phyloP scores from a whole-genome alignment of 805 yeast genomes.

The Metschnikowia picachoensis region DNA sequence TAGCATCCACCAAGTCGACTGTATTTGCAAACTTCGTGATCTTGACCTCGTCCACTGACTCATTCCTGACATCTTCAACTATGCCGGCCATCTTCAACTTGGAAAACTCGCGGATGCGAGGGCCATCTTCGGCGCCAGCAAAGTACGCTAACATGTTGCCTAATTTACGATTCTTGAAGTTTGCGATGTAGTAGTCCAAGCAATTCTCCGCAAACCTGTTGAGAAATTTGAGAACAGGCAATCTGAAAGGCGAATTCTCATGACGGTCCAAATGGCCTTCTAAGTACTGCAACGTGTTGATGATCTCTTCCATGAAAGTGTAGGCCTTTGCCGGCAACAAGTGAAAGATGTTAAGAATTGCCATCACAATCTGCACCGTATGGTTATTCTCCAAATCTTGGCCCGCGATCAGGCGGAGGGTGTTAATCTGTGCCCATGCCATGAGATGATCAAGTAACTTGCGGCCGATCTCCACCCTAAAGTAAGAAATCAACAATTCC shows the following conservation, averaged over 20 bases:
- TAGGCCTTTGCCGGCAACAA: slow-evolving; percentile 88
- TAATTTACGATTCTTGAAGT: slow-evolving; percentile 58
- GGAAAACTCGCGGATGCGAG: slow-evolving; percentile 52
- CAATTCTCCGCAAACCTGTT: slow-evolving; percentile 79
- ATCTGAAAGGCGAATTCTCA: slow-evolving; percentile 83
- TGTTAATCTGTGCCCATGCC: slow-evolving; percentile 91
- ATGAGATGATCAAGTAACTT: slow-evolving; percentile 87
- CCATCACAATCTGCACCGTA: slow-evolving; percentile 82
- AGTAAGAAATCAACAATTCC: slow-evolving; percentile 84
- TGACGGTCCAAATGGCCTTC: slow-evolving; percentile 84
- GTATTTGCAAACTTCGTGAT: slow-evolving; percentile 69
- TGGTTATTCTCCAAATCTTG: slow-evolving; percentile 78
- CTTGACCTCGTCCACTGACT: slow-evolving; percentile 48
- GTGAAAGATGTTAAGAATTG: slow-evolving; percentile 88
- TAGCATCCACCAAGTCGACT: slow-evolving; percentile 58
- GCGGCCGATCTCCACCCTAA: slow-evolving; percentile 94
- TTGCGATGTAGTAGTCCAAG: slow-evolving; percentile 61
- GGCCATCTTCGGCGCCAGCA: slow-evolving; percentile 51
- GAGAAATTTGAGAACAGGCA: slow-evolving; percentile 83
- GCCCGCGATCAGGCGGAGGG: slow-evolving; percentile 70
- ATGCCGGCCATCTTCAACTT: slow-evolving; percentile 50
- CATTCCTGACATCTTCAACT: slow-evolving; percentile 45
- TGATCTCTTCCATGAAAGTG: slow-evolving; percentile 83
- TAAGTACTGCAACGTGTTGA: slow-evolving; percentile 68
- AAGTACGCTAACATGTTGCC: slow-evolving; percentile 69